Evolutionary conservation across 2,329 filamentous ascomycete species (phyloP).

Genomic region (Pseudodiploospora longispora): DNA sequence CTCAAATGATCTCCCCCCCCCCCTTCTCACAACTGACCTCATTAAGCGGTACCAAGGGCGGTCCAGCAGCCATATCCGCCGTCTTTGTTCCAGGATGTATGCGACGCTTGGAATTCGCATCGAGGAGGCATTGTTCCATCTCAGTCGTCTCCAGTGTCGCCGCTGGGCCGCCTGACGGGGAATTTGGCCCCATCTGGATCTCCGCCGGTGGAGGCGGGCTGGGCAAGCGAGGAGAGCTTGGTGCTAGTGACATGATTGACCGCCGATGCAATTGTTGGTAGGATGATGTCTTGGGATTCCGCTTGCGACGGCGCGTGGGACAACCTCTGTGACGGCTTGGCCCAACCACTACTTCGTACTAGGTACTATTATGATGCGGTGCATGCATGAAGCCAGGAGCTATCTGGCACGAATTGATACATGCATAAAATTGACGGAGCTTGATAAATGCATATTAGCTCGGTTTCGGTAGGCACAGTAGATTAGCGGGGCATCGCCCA

Average conservation of each 20-base stretch:
- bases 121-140: slow-evolving; percentile 55
- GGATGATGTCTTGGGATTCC: background rate
- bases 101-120: slow-evolving; percentile 69
- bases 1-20: background rate
- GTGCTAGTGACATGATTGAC: slow-evolving; percentile 47
- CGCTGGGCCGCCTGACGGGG: slow-evolving; percentile 53
- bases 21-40: slow-evolving; percentile 61
- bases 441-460: slow-evolving; percentile 14
- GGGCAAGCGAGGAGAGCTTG: slow-evolving; percentile 84
- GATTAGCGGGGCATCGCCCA: slow-evolving; percentile 10
- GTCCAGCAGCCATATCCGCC: slow-evolving; percentile 87
- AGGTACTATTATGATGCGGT: too few relatives aligned
- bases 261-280: background rate
- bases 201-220: slow-evolving; percentile 92
- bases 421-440: slow-evolving; percentile 11
- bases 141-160: slow-evolving; percentile 51
- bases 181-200: slow-evolving; percentile 79
- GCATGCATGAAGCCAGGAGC: slow-evolving; percentile 1
- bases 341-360: too few relatives aligned
- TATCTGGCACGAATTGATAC: slow-evolving; percentile 7
- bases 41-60: slow-evolving; percentile 74
- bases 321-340: too few relatives aligned
- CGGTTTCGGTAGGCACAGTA: slow-evolving; percentile 4
- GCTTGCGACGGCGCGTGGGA: too few relatives aligned
- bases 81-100: slow-evolving; percentile 89